These are phyloP conservation scores for Zymoseptoria tritici DNA, from an alignment of 2,329 filamentous ascomycete genomes.

Conservation along the genomic window DNA sequence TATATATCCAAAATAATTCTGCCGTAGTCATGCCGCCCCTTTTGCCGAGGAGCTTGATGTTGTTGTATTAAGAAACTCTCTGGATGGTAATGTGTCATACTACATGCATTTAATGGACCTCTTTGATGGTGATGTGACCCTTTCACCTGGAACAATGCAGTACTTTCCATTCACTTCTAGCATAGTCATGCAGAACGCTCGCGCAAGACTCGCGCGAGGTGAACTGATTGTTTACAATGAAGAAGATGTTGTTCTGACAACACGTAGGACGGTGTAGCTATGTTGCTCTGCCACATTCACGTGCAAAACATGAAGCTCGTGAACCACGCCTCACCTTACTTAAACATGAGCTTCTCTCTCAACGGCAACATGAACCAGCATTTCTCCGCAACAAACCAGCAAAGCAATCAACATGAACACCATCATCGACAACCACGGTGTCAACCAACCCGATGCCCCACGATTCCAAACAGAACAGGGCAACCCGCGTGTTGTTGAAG, in stretches of 20 bases:
- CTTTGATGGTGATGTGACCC: no score
- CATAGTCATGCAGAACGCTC: no score
- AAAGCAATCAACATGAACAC: neutral
- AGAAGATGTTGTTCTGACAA: neutral
- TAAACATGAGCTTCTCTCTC: neutral
- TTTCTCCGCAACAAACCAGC: neutral
- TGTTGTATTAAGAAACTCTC: no score
- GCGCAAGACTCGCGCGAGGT: no score
- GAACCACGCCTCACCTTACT: neutral
- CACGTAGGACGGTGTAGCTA: neutral
- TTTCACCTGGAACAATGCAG: no score
- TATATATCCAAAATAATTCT: neutral
- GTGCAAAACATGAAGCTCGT: neutral
- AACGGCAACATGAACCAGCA: neutral
- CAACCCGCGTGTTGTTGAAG: neutral
- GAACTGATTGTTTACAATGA: no score
- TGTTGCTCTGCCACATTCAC: neutral
- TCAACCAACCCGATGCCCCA: neutral
- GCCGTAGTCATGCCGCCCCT: neutral
- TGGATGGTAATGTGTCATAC: no score
- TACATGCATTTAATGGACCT: no score
- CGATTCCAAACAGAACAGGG: neutral
- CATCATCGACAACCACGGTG: neutral
- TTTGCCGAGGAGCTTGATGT: neutral
- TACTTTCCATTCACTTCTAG: no score